Conservation (phyloP, 495 filamentous ascomycete genomes). For the Margaritispora aquatica region DNA sequence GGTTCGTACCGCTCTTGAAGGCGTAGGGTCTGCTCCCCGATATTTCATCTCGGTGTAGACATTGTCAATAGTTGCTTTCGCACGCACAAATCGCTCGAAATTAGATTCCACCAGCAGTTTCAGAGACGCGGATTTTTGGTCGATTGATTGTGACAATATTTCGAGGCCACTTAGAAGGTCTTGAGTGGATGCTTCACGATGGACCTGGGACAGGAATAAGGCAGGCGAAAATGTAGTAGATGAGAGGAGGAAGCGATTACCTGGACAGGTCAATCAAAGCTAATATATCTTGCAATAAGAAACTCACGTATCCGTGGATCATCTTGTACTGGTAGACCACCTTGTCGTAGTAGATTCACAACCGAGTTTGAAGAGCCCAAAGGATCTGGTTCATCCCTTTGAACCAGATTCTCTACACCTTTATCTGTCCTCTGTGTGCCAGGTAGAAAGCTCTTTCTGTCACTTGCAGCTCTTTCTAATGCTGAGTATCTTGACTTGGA, state of each 20-base stretch:
- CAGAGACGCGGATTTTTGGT: slow-evolving; percentile 91
- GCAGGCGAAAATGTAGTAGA: slow-evolving; percentile 93
- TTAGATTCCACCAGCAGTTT: slow-evolving; percentile 96
- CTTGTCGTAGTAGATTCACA: slow-evolving; percentile 66
- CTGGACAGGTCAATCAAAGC: slow-evolving; percentile 31
- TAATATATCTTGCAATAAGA: background rate
- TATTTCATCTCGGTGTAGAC: slow-evolving; percentile 98
- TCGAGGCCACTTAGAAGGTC: slow-evolving; percentile 74
- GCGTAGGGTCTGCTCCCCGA: slow-evolving; percentile 58
- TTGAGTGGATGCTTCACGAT: slow-evolving; percentile 74
- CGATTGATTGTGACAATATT: slow-evolving; percentile 79
- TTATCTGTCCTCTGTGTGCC: slow-evolving; percentile 63
- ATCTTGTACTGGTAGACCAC: slow-evolving; percentile 78
- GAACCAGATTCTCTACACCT: slow-evolving; percentile 67
- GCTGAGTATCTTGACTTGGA: slow-evolving; percentile 79
- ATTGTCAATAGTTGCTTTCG: slow-evolving; percentile 95
- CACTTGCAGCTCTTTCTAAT: slow-evolving; percentile 66
- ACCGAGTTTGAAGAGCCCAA: slow-evolving; percentile 77
- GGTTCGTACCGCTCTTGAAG: slow-evolving; percentile 32
- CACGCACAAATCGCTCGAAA: slow-evolving; percentile 93
- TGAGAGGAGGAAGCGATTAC: slow-evolving; percentile 88
- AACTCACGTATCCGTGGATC: slow-evolving; percentile 68
- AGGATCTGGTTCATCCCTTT: slow-evolving; percentile 87
- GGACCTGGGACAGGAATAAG: slow-evolving; percentile 85
- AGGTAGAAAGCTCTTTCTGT: slow-evolving; percentile 55